A percentile compares a stretch with the other conserved stretches of the same genome.
These are phyloP conservation scores for Lactifluus pinguis DNA, from an alignment of 768 basidiomycete species.

Conservation along the genomic window DNA sequence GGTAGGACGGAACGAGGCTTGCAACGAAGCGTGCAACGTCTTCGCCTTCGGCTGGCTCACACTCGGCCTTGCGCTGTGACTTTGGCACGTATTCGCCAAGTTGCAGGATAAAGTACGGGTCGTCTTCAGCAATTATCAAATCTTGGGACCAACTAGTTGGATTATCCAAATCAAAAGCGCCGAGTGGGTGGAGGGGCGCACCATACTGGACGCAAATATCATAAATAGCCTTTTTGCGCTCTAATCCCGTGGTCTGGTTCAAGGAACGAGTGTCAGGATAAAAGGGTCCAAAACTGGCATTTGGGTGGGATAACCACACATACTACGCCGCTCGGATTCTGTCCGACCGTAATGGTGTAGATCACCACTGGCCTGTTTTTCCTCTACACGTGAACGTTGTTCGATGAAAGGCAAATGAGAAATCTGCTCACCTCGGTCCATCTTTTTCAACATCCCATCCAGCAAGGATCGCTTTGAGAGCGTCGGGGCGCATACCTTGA, in stretches of 20 bases:
- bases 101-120: conserved; percentile 76
- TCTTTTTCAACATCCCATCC: conserved; percentile 48
- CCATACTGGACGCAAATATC: conserved; percentile 77
- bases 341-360: conserved; percentile 73
- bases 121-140: conserved; percentile 74
- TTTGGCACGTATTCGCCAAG: conserved; percentile 45
- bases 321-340: conserved; percentile 74
- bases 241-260: conserved; percentile 45
- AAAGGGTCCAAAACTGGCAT: neutral
- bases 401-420: too few species aligned
- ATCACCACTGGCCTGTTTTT: conserved; percentile 53
- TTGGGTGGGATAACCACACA: conserved; percentile 21
- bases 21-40: conserved; percentile 41
- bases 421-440: neutral
- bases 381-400: neutral
- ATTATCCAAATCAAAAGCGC: neutral
- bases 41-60: conserved; percentile 21
- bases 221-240: conserved; percentile 73
- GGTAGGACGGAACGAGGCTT: conserved; percentile 51
- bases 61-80: conserved; percentile 23
- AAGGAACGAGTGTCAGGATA: neutral
- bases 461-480: conserved; percentile 47
- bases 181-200: conserved; percentile 22
- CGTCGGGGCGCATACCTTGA: conserved; percentile 57
- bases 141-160: conserved; percentile 29